These are phyloP conservation scores for Yamadazyma takamatsuzukensis DNA, from an alignment of 805 yeast genomes.

Conservation along the genomic window DNA sequence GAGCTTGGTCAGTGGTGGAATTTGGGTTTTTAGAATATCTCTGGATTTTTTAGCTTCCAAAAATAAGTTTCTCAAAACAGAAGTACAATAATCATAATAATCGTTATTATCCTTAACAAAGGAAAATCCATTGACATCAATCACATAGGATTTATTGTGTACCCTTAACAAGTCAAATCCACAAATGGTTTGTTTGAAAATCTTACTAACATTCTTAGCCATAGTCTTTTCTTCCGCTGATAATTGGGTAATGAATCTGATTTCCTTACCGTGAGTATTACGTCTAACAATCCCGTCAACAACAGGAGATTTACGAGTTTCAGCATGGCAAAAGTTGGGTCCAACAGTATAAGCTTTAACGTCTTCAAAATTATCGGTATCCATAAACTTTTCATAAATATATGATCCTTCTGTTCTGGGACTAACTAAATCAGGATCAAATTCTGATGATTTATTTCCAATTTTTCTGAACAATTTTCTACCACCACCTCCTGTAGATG, in stretches of 20 bases:
- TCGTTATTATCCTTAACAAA: slow-evolving; percentile 89
- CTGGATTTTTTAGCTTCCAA: slow-evolving; percentile 46
- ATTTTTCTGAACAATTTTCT: slow-evolving; percentile 90
- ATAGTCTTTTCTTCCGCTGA: slow-evolving; percentile 70
- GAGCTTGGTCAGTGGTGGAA: slow-evolving; percentile 30
- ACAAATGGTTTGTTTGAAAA: slow-evolving; percentile 90
- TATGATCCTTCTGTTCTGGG: slow-evolving; percentile 91
- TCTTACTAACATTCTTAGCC: slow-evolving; percentile 71
- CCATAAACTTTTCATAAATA: slow-evolving; percentile 93
- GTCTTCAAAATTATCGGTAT: slow-evolving; percentile 96
- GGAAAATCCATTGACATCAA: slow-evolving; percentile 97
- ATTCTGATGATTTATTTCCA: slow-evolving; percentile 95
- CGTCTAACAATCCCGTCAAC: slow-evolving; percentile 99
- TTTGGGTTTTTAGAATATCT: slow-evolving; percentile 35
- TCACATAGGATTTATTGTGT: slow-evolving; percentile 82
- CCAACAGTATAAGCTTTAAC: slow-evolving; percentile 99
- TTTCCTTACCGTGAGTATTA: slow-evolving; percentile 96
- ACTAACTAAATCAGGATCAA: slow-evolving; percentile 68
- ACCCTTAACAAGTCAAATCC: slow-evolving; percentile 94
- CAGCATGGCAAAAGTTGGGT: slow-evolving; percentile 88
- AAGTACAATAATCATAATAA: slow-evolving; percentile 82
- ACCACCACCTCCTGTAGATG: slow-evolving; percentile 95
- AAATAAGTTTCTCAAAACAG: slow-evolving; percentile 72
- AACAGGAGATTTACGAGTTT: slow-evolving; percentile 96
- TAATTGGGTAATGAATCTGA: slow-evolving; percentile 81